Evolutionary conservation across 2,329 filamentous ascomycete genomes (phyloP), one percentile per base, ranked within the genome.

Genomic region (Aspergillus niger): DNA sequence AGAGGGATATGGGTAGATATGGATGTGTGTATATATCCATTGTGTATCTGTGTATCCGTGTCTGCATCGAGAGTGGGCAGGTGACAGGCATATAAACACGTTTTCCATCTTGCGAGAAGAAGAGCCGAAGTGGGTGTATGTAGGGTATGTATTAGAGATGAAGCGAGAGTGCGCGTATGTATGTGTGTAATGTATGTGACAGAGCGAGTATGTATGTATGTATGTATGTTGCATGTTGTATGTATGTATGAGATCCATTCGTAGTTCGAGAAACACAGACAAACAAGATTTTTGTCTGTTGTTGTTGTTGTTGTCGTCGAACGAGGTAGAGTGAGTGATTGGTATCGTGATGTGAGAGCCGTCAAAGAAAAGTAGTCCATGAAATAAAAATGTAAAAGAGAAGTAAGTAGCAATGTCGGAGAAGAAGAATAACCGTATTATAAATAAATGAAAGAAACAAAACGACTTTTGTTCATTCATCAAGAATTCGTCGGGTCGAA

Each of bases 381-480:
- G 24, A 52, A 36, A 36, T 38, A 55, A 50, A 32, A 48, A 41
- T 47, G 8, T 38, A 49, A 26, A 36, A 15, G 32, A 36, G 11
- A 36, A 36, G 32, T 36, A 36, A 36, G 30, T 36, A 36, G 32
- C 32, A 36, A 36, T 36, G 36, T 38, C 24, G 41, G 38, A 20
- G 26, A 59, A 57, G 28, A 38, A 47, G 39, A 8, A 39, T 54
- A n/a, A 54, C 32, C 13, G 32, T 36, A 36, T 15, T 49, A 59
- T 43, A 41, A 57, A 20, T 20, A 36, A 51, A 41, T 24, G 28
- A 52, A 32, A 56, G 51, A 38, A 30, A 48, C 17, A 30, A 59
- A 62, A 56, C 43, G 54, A 64, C 49, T 56, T 62, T 63, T 62
- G 56, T 55, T 50, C 57, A 59, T 28, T 59, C 59, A 64, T 64